Evolutionary conservation across 345 rosid genomes (phyloP), one percentile per base, ranked within the genome.

Genomic region (Psidium friedrichsthalianum): DNA sequence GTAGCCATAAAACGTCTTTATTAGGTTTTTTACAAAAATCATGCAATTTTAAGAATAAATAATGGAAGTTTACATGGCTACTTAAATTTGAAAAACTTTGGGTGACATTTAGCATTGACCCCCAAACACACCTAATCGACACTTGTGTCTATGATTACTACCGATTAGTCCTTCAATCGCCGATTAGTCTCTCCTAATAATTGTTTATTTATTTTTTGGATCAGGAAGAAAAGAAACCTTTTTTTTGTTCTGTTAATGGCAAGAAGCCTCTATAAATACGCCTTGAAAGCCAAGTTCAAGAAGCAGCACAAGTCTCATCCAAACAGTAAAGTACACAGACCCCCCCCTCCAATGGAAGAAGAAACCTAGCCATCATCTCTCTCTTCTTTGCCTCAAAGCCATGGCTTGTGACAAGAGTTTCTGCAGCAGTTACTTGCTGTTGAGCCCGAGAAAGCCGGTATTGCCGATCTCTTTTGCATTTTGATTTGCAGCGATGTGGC

Each of bases 381-480:
- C 21, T 58, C 69, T 13, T 61, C 86, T 84, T 29, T 29, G 74
- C 74, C 74, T 61, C 42, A 61, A 61, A 29, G 42, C 74, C 74
- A 90, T 83, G 90, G 88, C 86, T 6, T 87, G 88, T 58, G 87
- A 90, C 61, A 84, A 91, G 69, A 90, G 89, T 22, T 91, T 91
- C 82, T 84, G 88, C 18, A 86, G 85, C 89, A 90, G 88, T 58
- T 88, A 91, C 74, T 88, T 94, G 90, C 90, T 93, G 22, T 69
- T 96, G 82, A 91, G 91, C 76, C 95, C 4, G 93, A 94, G 61
- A 87, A 95, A 44, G 88, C 92, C 22, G 83, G 76, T 20, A 86
- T 92, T 8, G 18, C 85, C 0, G 95, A 95, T 86, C 92, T 93
- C 42, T 56, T 94, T 56, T 84, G 85, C 54, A 18, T 95, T 10